Conservation (phyloP, 371 early-diverging fungal genomes). For the Paraphysoderma sedebokerense region DNA sequence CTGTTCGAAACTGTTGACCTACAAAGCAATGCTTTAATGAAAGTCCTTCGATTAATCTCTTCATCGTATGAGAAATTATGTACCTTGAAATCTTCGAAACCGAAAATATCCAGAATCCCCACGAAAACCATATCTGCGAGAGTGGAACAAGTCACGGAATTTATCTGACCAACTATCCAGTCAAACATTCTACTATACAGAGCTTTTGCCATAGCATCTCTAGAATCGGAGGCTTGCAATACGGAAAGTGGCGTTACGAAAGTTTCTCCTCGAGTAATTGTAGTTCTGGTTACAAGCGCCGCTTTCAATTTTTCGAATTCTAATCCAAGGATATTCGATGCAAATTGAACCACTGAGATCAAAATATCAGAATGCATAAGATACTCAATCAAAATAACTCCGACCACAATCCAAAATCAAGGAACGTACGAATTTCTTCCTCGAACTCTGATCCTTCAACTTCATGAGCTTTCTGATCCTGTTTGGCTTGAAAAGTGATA, state of each 20-base stretch:
- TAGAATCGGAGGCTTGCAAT: conserved; percentile 42
- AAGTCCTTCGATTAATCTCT: no score
- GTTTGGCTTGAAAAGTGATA: conserved; percentile 8
- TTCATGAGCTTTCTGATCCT: conserved; percentile 4
- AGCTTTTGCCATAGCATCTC: conserved; percentile 49
- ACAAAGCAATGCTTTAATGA: no score
- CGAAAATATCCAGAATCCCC: conserved; percentile 34
- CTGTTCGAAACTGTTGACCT: conserved; percentile 52
- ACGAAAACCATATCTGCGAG: conserved; percentile 55
- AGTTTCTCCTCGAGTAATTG: conserved; percentile 17
- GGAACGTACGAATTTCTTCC: neutral
- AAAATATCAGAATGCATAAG: neutral
- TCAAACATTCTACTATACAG: conserved; percentile 54
- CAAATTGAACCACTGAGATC: conserved; percentile 17
- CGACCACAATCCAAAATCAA: neutral
- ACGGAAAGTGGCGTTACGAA: conserved; percentile 54
- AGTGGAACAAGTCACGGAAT: conserved; percentile 38
- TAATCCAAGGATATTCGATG: no score
- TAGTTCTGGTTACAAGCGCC: conserved; percentile 16
- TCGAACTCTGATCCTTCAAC: neutral
- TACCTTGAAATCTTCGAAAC: conserved; percentile 18
- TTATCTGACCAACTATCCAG: conserved; percentile 64
- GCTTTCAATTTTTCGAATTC: conserved; percentile 15
- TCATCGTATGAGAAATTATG: conserved; percentile 12
- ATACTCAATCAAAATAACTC: neutral